Percentiles rank a stretch among this genome's conserved stretches.
phyloP scores from a whole-genome alignment of 2,329 filamentous ascomycete species.

The Phyllosticta paracitricarpa region DNA sequence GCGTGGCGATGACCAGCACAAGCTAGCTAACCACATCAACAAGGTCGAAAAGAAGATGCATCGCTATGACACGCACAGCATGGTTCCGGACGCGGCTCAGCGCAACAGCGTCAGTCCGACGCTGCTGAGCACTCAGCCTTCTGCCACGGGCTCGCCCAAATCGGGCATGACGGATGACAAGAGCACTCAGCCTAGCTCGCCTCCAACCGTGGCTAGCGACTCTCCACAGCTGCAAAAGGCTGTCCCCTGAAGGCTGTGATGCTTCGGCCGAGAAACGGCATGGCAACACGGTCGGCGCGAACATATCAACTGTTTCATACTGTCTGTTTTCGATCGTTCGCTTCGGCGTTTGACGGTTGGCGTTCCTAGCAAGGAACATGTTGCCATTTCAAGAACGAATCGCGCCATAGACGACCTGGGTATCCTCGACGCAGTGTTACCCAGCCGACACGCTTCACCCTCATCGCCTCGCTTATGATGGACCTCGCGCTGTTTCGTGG shows the following conservation, averaged over 20 bases:
- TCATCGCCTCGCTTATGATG: not conserved
- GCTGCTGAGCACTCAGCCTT: conserved; percentile 5
- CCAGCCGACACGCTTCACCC: not conserved
- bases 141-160: conserved; percentile 5
- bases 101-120: conserved; percentile 13
- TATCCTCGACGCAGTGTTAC: not conserved
- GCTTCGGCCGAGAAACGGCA: not conserved
- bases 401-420: not conserved
- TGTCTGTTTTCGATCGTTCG: conserved; percentile 5
- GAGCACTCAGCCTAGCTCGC: conserved; percentile 7
- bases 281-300: conserved; percentile 1
- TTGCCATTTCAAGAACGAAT: not conserved
- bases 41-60: conserved; percentile 41
- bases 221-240: not conserved
- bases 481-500: not conserved
- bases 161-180: conserved; percentile 7
- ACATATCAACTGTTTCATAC: conserved; percentile 9
- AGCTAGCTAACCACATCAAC: conserved; percentile 8
- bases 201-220: not conserved
- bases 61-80: conserved; percentile 26
- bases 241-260: not conserved
- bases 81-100: conserved; percentile 17
- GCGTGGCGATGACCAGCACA: conserved; percentile 7
- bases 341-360: conserved; percentile 9
- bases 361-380: not conserved